Evolutionary conservation across 805 yeast genomes (phyloP), one percentile per base, ranked within the genome.

Genomic region (Lipomyces spencermartinsiae): DNA sequence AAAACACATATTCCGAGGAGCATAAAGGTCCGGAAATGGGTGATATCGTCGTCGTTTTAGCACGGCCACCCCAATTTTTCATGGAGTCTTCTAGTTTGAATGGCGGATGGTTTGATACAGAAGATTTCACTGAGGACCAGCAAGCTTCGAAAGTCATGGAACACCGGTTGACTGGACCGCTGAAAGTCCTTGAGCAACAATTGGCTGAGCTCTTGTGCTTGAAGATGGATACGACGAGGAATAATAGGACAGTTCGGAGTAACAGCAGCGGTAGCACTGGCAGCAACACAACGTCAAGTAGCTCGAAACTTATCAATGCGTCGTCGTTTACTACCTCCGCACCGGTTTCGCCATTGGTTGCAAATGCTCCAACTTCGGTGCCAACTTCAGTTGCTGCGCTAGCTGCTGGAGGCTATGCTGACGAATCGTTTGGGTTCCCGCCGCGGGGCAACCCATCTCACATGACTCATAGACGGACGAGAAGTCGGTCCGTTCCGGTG

Each of bases 401-500:
- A 4, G 31, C 69, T 2, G 29, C 55, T 12, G 34, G 25, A 10
- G 58, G 46, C 25, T 19, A 29, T n/a, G 37, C 51, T 19, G 39
- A 19, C 56, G 56, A n/a, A 19, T 34, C 43, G 10, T 39, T 34
- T 12, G 43, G n/a, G n/a, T 39, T 62, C 33, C 55, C 61, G 22
- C 34, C 57, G 7, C 33, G 46, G 14, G 35, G 53, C 25, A 22
- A 31, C 35, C 58, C 43, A 6, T 22, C 64, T 25, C 65, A 34
- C 19, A 39, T 19, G 19, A 56, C 67, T 4, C 72, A 69, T 34
- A 58, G 68, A 19, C 68, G 72, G 10, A 69, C 70, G 25, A 56
- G 72, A 29, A 68, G 72, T 54, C 59, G 72, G 12, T 69, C 72
- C 1, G 72, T 69, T 16, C 72, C 72, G 5, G 70, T 59, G 9